Evolutionary conservation across 1,284 basidiomycete species (phyloP).

Genomic region (Ustilago trichophora): DNA sequence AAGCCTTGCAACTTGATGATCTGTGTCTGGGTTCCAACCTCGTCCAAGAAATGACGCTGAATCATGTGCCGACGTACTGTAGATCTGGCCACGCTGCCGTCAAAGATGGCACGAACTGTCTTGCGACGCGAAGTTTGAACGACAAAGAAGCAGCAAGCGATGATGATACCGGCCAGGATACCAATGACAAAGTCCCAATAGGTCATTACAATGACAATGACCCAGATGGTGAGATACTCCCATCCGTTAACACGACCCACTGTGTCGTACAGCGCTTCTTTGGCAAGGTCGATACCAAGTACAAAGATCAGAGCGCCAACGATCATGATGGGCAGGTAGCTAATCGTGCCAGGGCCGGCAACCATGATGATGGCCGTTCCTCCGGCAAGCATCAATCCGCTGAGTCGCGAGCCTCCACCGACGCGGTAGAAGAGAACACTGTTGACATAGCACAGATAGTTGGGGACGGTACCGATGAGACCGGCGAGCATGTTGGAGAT

Average conservation of each 20-base stretch:
- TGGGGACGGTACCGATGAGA: conserved; percentile 77
- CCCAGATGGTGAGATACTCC: conserved; percentile 71
- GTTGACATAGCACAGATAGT: conserved; percentile 69
- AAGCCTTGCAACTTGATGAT: conserved; percentile 88
- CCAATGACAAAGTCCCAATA: conserved; percentile 81
- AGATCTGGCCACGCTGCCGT: conserved; percentile 71
- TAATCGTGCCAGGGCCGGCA: conserved; percentile 75
- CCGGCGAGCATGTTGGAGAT: conserved; percentile 88
- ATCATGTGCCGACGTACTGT: conserved; percentile 88
- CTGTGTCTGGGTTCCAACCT: conserved; percentile 89
- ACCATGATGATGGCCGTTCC: conserved; percentile 80
- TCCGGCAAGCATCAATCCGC: conserved; percentile 84
- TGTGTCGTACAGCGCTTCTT: conserved; percentile 94
- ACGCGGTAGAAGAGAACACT: conserved; percentile 81
- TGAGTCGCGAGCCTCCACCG: conserved; percentile 83
- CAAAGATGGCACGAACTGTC: conserved; percentile 61
- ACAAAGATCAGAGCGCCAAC: conserved; percentile 89
- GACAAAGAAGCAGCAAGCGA: conserved; percentile 95
- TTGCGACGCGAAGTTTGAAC: conserved; percentile 83
- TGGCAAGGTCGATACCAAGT: conserved; percentile 90
- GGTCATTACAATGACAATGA: conserved; percentile 77
- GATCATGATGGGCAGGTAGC: conserved; percentile 66
- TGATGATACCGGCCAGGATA: conserved; percentile 88
- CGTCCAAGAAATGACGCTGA: conserved; percentile 87
- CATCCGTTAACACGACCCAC: conserved; percentile 76